phyloP scores from a whole-genome alignment of 345 rosid species.

The Eucalyptus victrix region DNA sequence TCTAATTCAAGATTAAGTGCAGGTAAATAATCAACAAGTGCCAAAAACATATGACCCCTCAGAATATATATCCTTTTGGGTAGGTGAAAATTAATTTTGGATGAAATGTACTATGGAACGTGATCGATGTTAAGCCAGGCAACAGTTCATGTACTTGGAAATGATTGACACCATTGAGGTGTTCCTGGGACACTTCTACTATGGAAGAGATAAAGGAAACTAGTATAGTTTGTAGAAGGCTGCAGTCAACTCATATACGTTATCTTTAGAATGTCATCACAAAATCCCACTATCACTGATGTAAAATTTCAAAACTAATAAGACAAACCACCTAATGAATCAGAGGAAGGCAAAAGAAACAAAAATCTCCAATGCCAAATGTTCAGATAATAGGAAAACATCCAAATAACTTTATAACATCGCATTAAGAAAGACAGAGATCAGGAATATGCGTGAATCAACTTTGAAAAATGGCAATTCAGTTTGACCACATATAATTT shows the following conservation, averaged over 20 bases:
- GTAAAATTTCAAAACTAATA: not conserved
- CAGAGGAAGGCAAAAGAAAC: not conserved
- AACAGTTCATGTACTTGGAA: not conserved
- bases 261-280: not conserved
- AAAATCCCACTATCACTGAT: not conserved
- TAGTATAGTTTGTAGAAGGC: not conserved
- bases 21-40: not conserved
- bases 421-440: not conserved
- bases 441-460: not conserved
- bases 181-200: not conserved
- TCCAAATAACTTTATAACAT: not conserved
- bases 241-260: not conserved
- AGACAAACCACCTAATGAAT: not conserved
- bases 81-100: not conserved
- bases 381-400: not conserved
- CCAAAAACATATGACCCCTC: not conserved
- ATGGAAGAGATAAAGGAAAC: not conserved
- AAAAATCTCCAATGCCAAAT: not conserved
- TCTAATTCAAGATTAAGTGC: not conserved
- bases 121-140: not conserved
- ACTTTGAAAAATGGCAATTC: slow-evolving; percentile 73
- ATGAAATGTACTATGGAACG: not conserved
- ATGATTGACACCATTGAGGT: not conserved
- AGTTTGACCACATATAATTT: slow-evolving; percentile 21
- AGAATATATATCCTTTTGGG: not conserved